Conservation (phyloP, 495 filamentous ascomycete species). For the Neurospora cerealis region DNA sequence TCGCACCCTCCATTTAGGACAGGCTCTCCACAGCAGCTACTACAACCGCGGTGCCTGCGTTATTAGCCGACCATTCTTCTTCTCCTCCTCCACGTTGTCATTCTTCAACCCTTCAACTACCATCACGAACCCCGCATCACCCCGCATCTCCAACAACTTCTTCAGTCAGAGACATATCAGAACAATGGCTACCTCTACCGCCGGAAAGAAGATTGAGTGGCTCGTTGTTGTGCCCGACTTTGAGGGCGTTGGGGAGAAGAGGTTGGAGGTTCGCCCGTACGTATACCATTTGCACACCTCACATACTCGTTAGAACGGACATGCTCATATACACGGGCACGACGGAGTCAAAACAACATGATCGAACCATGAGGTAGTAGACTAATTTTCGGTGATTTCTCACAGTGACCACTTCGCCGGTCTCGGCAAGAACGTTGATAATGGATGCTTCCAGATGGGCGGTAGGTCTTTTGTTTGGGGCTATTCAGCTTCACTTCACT, state of each 20-base stretch:
- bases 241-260: constrained; percentile 50
- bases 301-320: too few relatives aligned
- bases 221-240: constrained; percentile 78
- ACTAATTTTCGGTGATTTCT: too few relatives aligned
- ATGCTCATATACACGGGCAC: too few relatives aligned
- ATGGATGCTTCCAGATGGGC: constrained; percentile 44
- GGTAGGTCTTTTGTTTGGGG: constrained; percentile 27
- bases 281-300: too few relatives aligned
- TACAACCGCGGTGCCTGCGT: background rate
- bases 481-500: background rate
- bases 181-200: constrained; percentile 30
- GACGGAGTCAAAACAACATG: too few relatives aligned
- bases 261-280: constrained; percentile 57
- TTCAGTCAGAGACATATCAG: background rate
- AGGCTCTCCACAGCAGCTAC: background rate
- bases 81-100: background rate
- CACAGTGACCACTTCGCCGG: constrained; percentile 41
- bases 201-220: constrained; percentile 59
- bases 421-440: constrained; percentile 32
- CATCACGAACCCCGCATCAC: background rate
- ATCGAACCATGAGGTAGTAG: too few relatives aligned
- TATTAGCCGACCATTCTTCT: background rate
- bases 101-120: background rate
- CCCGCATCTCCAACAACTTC: background rate
- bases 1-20: background rate